phyloP scores from a whole-genome alignment of 2,329 filamentous ascomycete species.

The Clarireedia monteithiana region DNA sequence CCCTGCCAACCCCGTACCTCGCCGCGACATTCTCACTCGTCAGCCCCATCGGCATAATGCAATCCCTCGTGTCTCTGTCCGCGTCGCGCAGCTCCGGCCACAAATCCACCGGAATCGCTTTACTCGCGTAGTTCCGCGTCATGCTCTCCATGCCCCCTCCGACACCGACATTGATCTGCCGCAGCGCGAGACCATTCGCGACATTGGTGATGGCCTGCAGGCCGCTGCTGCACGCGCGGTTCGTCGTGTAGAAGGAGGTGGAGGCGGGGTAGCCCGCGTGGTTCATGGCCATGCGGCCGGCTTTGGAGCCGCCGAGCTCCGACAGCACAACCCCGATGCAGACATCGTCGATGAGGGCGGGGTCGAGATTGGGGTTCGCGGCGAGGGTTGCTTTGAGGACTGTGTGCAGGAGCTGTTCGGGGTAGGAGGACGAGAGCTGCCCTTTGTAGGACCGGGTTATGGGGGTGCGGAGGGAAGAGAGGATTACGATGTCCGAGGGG shows the following conservation, averaged over 20 bases:
- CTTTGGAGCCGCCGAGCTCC: slow-evolving; percentile 85
- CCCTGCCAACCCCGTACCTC: slow-evolving; percentile 64
- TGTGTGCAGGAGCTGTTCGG: slow-evolving; percentile 74
- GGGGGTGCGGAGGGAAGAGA: slow-evolving; percentile 84
- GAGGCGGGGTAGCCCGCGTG: slow-evolving; percentile 69
- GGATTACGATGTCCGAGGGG: slow-evolving; percentile 76
- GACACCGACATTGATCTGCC: slow-evolving; percentile 65
- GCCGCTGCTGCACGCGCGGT: slow-evolving; percentile 76
- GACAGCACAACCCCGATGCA: slow-evolving; percentile 84
- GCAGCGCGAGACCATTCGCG: slow-evolving; percentile 67
- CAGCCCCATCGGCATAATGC: slow-evolving; percentile 89
- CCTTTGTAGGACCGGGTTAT: slow-evolving; percentile 79
- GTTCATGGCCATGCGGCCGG: slow-evolving; percentile 82
- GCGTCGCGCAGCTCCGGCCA: slow-evolving; percentile 68
- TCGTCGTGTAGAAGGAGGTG: slow-evolving; percentile 77
- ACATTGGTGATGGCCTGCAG: slow-evolving; percentile 70
- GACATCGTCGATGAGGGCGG: slow-evolving; percentile 67
- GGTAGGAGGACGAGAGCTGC: slow-evolving; percentile 77
- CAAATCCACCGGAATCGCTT: slow-evolving; percentile 75
- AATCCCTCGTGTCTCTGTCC: slow-evolving; percentile 66
- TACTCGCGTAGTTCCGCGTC: slow-evolving; percentile 80
- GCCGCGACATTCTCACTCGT: slow-evolving; percentile 83
- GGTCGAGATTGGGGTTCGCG: slow-evolving; percentile 64
- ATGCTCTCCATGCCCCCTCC: slow-evolving; percentile 94
- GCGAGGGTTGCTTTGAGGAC: slow-evolving; percentile 62